Evolutionary conservation across 1,284 basidiomycete species (phyloP), one percentile per base, ranked within the genome.

Genomic region (Ceratobasidium theobromae): DNA sequence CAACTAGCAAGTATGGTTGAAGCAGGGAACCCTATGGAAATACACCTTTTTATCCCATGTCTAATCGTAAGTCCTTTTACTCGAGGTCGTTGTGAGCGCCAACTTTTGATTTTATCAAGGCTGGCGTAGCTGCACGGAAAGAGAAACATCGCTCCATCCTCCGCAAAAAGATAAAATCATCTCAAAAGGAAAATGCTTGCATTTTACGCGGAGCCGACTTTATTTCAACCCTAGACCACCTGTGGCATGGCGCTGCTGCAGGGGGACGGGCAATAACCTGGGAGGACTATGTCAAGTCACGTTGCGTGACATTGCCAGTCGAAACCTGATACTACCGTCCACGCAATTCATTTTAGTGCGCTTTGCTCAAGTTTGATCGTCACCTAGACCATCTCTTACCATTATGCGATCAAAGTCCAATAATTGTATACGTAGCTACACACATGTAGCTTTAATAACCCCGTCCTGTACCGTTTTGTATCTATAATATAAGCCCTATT

Each of bases 201-300:
- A 32, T 43, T 27, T 28, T 60, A 16, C 43, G 53, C 25, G 38
- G 53, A 12, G 25, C 40, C 12, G 53, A 55, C 25, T 55, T 55
- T 43, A 27, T 55, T 12, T 38, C n/a, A 41, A 38, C 41, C 16
- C 38, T 55, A 12, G 53, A 55, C 23, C 53, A 55, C 28, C 16
- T 55, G 53, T 55, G 53, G 53, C 53, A 55, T 55, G 53, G 53
- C 14, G 53, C 53, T n/a, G 53, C 33, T 14, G 53, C 40, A 28
- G 53, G 38, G 21, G 53, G 53, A 12, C 4, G 3, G 4, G 8
- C 53, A 4, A 28, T 43, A n/a, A 55, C 35, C 16, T 55, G 53
- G 53, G 53, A 55, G 14, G 53, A 55, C 33, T 55, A 55, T 43
- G 53, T 55, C 21, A 41, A 3, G 12, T 41, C 53, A 12, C n/a